Evolutionary conservation across 2,329 filamentous ascomycete species (phyloP).

Genomic region (Penicillium crustosum): DNA sequence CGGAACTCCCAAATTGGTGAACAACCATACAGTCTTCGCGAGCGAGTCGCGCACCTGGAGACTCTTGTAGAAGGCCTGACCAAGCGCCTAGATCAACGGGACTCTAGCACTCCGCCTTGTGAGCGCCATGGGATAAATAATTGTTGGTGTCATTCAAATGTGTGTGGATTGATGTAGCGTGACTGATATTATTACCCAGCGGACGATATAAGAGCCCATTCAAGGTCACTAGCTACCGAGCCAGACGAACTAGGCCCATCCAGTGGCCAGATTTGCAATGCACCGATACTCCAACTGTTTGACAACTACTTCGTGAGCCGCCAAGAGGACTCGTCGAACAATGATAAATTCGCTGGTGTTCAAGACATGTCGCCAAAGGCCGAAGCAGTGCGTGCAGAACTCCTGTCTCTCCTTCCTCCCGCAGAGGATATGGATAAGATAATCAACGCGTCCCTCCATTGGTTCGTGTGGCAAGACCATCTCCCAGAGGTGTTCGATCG

Average conservation of each 20-base stretch:
- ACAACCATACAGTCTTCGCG: constrained; percentile 39
- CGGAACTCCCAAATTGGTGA: constrained; percentile 19
- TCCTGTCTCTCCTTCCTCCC: constrained; percentile 38
- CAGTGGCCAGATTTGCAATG: constrained; percentile 33
- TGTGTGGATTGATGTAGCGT: background rate
- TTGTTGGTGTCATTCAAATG: background rate
- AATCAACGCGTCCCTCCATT: constrained; percentile 31
- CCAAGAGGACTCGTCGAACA: constrained; percentile 29
- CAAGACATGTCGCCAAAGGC: constrained; percentile 32
- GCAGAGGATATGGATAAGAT: constrained; percentile 34
- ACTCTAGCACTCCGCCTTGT: constrained; percentile 4
- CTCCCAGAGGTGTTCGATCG: constrained; percentile 32
- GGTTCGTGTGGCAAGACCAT: constrained; percentile 35
- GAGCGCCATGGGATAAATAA: background rate
- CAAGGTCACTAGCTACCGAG: constrained; percentile 14
- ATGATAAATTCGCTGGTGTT: constrained; percentile 24
- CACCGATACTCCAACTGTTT: constrained; percentile 40
- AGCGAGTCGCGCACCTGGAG: constrained; percentile 41
- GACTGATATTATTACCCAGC: constrained; percentile 6
- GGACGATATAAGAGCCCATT: background rate
- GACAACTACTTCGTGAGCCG: constrained; percentile 40
- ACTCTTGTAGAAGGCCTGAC: constrained; percentile 37
- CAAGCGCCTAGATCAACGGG: constrained; percentile 31
- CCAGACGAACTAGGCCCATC: constrained; percentile 24
- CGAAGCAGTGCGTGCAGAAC: constrained; percentile 24